A percentile compares a stretch with the other conserved stretches of the same genome.
Evolutionary conservation across 805 yeast genomes (phyloP).

Genomic region (Teunomyces barrocoloradensis): DNA sequence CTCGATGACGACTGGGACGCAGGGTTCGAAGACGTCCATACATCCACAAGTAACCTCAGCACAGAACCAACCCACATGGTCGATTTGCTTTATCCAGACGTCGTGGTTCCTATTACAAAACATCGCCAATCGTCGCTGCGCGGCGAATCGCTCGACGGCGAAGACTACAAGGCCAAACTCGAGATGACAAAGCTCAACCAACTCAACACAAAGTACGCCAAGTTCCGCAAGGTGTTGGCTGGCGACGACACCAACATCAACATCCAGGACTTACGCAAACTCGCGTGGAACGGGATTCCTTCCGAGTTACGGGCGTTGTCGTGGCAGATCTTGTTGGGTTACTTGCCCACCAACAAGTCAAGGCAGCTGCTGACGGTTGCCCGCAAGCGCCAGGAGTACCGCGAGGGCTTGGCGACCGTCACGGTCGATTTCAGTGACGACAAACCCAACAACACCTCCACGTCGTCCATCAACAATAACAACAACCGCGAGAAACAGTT

Average conservation of each 20-base stretch:
- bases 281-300: conserved; percentile 96
- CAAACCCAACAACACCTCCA: conserved; percentile 12
- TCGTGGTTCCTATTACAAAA: conserved; percentile 21
- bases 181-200: conserved; percentile 60
- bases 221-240: conserved; percentile 62
- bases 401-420: conserved; percentile 69
- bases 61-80: conserved; percentile 23
- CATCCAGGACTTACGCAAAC: conserved; percentile 64
- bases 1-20: conserved; percentile 93
- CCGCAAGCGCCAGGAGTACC: conserved; percentile 83
- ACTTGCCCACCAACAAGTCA: conserved; percentile 79
- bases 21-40: conserved; percentile 44
- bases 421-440: conserved; percentile 42
- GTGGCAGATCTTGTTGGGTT: conserved; percentile 90
- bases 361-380: conserved; percentile 68
- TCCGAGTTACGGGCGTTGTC: conserved; percentile 71
- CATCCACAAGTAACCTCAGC: not conserved
- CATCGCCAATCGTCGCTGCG: conserved; percentile 2
- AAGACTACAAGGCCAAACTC: conserved; percentile 35
- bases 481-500: conserved; percentile 57
- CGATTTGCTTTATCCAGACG: conserved; percentile 39
- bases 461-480: conserved; percentile 14
- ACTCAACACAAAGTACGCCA: conserved; percentile 56
- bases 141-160: conserved; percentile 41
- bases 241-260: conserved; percentile 54